Evolutionary conservation across 495 filamentous ascomycete species (phyloP).

Genomic region (Ramalina peruviana): DNA sequence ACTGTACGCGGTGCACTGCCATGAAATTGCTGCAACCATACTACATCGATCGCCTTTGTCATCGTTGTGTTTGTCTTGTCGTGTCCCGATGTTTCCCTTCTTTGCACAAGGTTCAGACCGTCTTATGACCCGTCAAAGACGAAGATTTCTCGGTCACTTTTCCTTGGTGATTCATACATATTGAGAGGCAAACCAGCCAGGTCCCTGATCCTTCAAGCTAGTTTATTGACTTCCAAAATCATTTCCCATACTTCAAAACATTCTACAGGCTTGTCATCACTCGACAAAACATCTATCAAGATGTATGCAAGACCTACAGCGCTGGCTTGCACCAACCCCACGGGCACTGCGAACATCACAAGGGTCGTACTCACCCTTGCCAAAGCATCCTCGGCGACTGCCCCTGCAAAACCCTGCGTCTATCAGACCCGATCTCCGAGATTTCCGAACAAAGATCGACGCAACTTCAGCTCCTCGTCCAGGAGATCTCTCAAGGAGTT

Average conservation of each 20-base stretch:
- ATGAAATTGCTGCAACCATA: too few species aligned
- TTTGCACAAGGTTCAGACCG: not conserved
- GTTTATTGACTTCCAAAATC: not conserved
- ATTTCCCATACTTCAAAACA: not conserved
- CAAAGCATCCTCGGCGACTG: constrained; percentile 1
- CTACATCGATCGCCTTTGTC: too few species aligned
- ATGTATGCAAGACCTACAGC: constrained; percentile 13
- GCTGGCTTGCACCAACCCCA: constrained; percentile 4
- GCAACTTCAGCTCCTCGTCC: constrained; percentile 13
- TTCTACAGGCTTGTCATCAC: not conserved
- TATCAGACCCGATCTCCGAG: not conserved
- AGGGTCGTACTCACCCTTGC: not conserved
- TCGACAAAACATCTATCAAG: not conserved
- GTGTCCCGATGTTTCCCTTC: not conserved
- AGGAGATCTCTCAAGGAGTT: constrained; percentile 7
- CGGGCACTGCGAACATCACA: constrained; percentile 6
- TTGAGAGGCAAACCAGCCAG: not conserved
- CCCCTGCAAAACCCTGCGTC: constrained; percentile 3
- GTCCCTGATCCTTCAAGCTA: not conserved
- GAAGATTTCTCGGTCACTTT: constrained; percentile 1
- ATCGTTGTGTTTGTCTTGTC: too few species aligned
- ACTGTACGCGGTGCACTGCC: too few species aligned
- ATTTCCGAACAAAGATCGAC: not conserved
- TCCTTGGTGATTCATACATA: not conserved
- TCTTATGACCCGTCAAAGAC: not conserved